Percentiles rank a stretch among this genome's conserved stretches.
These are phyloP conservation scores for Zygnema circumcarinatum DNA, from an alignment of 139 green algal genomes.

Conservation along the genomic window DNA sequence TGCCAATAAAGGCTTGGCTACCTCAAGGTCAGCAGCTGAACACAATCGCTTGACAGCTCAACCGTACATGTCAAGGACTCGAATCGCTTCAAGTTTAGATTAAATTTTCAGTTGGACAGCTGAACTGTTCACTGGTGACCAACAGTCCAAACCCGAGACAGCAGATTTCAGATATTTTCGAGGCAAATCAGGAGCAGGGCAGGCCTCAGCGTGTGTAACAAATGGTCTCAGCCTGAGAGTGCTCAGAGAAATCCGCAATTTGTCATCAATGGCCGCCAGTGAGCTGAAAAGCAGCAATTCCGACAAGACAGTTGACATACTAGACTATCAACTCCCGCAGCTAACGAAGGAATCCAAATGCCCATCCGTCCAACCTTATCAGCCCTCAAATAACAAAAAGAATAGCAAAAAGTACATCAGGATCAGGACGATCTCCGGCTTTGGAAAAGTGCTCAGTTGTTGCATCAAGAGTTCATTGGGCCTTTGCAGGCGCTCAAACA, in stretches of 20 bases:
- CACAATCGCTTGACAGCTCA: no score
- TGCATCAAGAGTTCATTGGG: not conserved
- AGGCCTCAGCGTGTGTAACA: conserved; percentile 31
- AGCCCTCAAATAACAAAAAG: not conserved
- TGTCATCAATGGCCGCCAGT: conserved; percentile 7
- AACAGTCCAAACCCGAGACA: no score
- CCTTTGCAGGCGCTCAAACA: conserved; percentile 6
- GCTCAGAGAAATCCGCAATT: conserved; percentile 24
- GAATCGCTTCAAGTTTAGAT: no score
- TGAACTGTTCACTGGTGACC: no score
- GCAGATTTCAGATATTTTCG: no score
- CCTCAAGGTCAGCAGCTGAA: no score
- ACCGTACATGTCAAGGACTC: no score
- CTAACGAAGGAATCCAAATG: not conserved
- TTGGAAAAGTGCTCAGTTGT: conserved; percentile 2
- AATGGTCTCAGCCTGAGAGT: not conserved
- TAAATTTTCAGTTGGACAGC: no score
- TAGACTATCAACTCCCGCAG: no score
- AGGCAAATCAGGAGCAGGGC: no score
- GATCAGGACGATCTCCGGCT: not conserved
- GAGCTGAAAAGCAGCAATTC: not conserved
- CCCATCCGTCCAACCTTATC: not conserved
- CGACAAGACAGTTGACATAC: not conserved
- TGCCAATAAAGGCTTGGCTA: no score
- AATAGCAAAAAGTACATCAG: not conserved